Evolutionary conservation across 1,139 yeast genomes (phyloP).

Genomic region (Hyphopichia pseudoburtonii): DNA sequence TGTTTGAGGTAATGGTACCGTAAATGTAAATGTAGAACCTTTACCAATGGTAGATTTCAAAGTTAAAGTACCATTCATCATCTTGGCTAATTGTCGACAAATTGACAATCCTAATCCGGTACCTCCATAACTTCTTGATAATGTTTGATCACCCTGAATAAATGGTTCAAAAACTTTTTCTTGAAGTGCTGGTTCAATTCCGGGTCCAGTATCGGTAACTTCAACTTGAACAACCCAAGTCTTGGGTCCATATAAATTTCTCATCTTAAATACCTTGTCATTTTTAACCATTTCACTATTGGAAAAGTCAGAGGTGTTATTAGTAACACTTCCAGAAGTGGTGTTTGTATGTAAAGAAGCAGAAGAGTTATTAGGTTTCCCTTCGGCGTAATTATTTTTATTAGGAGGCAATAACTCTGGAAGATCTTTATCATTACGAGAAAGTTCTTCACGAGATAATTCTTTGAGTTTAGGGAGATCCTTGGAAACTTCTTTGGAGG

Average conservation of each 20-base stretch:
- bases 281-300: slow-evolving; percentile 28
- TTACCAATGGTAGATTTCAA: slow-evolving; percentile 67
- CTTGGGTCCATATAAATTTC: slow-evolving; percentile 40
- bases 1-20: slow-evolving; percentile 74
- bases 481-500: no score
- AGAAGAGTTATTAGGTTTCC: neutral
- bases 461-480: slow-evolving; percentile 1
- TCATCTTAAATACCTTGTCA: slow-evolving; percentile 34
- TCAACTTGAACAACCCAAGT: slow-evolving; percentile 69
- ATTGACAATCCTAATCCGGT: slow-evolving; percentile 88
- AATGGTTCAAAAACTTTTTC: slow-evolving; percentile 92
- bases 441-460: slow-evolving; percentile 3
- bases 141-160: slow-evolving; percentile 94
- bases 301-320: slow-evolving; percentile 6
- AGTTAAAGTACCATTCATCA: slow-evolving; percentile 84
- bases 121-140: slow-evolving; percentile 90
- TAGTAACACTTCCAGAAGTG: neutral
- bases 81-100: slow-evolving; percentile 83
- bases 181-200: slow-evolving; percentile 77
- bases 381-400: no score
- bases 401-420: neutral
- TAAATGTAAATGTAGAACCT: slow-evolving; percentile 80
- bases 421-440: neutral
- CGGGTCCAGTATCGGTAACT: slow-evolving; percentile 91
- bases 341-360: neutral